phyloP scores from a whole-genome alignment of 352 stramenopile species.

The Discostella stelligera region DNA sequence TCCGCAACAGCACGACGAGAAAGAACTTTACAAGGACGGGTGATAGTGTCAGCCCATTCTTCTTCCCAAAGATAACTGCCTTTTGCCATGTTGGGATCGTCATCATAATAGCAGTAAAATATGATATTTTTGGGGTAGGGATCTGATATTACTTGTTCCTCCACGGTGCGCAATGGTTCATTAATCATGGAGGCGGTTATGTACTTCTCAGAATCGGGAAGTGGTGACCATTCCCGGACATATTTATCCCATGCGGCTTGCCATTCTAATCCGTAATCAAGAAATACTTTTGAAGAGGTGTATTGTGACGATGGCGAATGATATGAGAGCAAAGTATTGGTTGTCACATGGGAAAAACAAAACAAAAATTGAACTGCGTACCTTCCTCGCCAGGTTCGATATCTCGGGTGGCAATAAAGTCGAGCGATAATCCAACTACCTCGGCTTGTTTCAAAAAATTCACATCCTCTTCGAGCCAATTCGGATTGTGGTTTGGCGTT shows the following conservation, averaged over 20 bases:
- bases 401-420: constrained; percentile 75
- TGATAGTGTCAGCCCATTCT: constrained; percentile 8
- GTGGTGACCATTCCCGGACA: constrained; percentile 54
- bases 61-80: constrained; percentile 9
- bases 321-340: not conserved
- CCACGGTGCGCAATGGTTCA: constrained; percentile 45
- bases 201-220: constrained; percentile 50
- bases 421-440: constrained; percentile 70
- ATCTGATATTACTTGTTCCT: constrained; percentile 45
- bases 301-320: too few species aligned
- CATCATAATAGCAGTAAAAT: constrained; percentile 59
- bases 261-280: constrained; percentile 61
- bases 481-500: constrained; percentile 58
- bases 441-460: constrained; percentile 58
- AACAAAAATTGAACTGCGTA: not conserved
- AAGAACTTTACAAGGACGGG: constrained; percentile 41
- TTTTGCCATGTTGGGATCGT: constrained; percentile 3
- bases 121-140: constrained; percentile 71
- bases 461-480: constrained; percentile 59
- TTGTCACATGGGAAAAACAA: constrained; percentile 30
- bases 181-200: constrained; percentile 56
- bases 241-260: constrained; percentile 70
- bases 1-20: not conserved
- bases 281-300: constrained; percentile 36
- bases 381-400: constrained; percentile 74